Base-by-base conservation (phyloP, 2,329 filamentous ascomycete genomes). In the Pseudogymnoascus destructans region DNA sequence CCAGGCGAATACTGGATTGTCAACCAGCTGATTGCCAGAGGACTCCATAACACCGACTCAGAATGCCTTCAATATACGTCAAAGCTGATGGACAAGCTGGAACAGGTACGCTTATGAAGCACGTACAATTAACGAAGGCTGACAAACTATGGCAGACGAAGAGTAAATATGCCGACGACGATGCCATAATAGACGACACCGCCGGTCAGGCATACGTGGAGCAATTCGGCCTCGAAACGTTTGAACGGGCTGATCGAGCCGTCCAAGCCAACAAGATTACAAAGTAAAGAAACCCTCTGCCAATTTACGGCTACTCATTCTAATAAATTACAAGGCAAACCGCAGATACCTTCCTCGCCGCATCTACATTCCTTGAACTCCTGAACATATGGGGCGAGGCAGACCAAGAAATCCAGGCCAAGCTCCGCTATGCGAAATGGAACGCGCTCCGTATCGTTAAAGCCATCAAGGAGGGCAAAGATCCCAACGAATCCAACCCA, bases 361-460 rank as follows among this genome's bases (percentile, higher is more conserved):
- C 93, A 0, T 85, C 89, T 0, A 95, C 90, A 0, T 97, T 98
- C 70, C 84, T 97, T 67, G 89, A 96, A 64, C 77, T 97, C 4
- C 79, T 89, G 59, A 85, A 85, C 63, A 86, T 95, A 66, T 98
- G 92, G 90, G 85, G 83, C 5, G 73, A 80, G 0, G 74, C 85
- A 9, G 88, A 95, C 32, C 73, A 80, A 0, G 90, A 97, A 67
- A 82, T 85, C 17, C 77, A 83, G 36, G 81, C 89, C 58, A 97
- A 95, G 76, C 89, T 92, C 72, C 96, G 95, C 70, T 98, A 89
- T 69, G 90, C 92, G 40, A 98, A 97, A 72, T 98, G 89, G 79
- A 95, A 97, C 70, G 91, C 92, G 1, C 75, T 92, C 33, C 82
- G 93, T 59, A 98, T 98, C 67, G 78, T 87, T 13, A 95, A 89